Conservation (phyloP, 805 yeast species). For the Hanseniaspora lachancei region DNA sequence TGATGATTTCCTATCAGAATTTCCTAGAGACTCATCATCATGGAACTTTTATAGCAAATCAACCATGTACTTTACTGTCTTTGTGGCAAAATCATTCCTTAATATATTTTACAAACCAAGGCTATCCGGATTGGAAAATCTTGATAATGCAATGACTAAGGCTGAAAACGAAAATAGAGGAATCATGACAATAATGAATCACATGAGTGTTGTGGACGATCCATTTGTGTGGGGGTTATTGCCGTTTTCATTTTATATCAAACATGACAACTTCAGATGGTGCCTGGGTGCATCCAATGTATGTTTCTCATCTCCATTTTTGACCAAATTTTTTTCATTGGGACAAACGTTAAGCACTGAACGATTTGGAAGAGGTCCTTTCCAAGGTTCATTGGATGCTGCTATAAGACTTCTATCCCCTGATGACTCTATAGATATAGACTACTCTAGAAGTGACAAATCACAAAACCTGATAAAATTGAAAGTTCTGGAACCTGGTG, state of each 20-base stretch:
- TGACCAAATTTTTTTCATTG: conserved; percentile 56
- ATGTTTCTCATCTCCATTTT: conserved; percentile 50
- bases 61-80: conserved; percentile 54
- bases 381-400: conserved; percentile 82
- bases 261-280: conserved; percentile 65
- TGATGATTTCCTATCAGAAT: conserved; percentile 50
- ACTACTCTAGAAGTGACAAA: conserved; percentile 26
- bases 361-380: conserved; percentile 86
- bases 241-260: conserved; percentile 54
- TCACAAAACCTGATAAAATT: not conserved
- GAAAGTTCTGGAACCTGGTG: conserved; percentile 15
- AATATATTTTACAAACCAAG: conserved; percentile 51
- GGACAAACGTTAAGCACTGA: conserved; percentile 83
- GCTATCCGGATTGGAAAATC: conserved; percentile 46
- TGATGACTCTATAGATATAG: conserved; percentile 44
- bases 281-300: conserved; percentile 87
- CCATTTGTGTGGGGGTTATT: conserved; percentile 80
- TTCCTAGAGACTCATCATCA: conserved; percentile 42
- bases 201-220: conserved; percentile 83
- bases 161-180: conserved; percentile 61
- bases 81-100: conserved; percentile 48
- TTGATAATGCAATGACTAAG: conserved; percentile 50
- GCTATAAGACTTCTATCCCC: conserved; percentile 68
- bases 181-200: conserved; percentile 78
- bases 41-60: conserved; percentile 63